A percentile compares a stretch with the other conserved stretches of the same genome.
phyloP scores from a whole-genome alignment of 2,329 filamentous ascomycete species.

The Alternaria sp. region DNA sequence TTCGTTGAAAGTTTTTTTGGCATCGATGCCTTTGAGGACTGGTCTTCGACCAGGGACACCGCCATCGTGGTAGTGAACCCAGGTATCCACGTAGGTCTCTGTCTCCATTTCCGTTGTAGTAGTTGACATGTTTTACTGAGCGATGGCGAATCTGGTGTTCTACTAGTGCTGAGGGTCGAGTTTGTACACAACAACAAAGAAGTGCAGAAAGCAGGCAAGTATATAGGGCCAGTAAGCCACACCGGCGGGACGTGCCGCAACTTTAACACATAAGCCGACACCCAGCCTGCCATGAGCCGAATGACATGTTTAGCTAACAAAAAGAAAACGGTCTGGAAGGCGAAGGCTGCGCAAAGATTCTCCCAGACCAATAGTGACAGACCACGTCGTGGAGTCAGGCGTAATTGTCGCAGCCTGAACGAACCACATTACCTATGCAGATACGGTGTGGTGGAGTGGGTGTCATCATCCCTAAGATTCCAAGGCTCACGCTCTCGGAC shows the following conservation, averaged over 20 bases:
- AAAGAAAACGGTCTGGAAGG: background rate
- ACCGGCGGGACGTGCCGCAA: constrained; percentile 9
- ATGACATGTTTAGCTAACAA: background rate
- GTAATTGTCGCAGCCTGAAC: constrained; percentile 4
- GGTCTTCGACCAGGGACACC: constrained; percentile 38
- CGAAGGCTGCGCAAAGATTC: background rate
- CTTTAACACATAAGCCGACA: constrained; percentile 5
- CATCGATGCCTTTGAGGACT: constrained; percentile 35
- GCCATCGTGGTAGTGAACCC: constrained; percentile 45
- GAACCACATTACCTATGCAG: constrained; percentile 4
- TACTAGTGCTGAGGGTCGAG: background rate
- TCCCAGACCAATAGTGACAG: constrained; percentile 6
- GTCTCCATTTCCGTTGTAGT: constrained; percentile 18
- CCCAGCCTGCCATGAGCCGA: background rate
- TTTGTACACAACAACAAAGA: background rate
- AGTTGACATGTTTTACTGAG: constrained; percentile 18
- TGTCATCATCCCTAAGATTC: constrained; percentile 5
- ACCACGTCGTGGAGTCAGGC: constrained; percentile 12
- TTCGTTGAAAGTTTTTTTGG: constrained; percentile 35
- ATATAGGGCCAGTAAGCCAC: constrained; percentile 4
- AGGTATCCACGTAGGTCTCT: constrained; percentile 22
- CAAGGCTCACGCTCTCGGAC: constrained; percentile 5
- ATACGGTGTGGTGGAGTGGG: background rate
- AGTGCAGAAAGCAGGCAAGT: background rate
- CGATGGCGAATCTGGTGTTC: background rate